phyloP scores from a whole-genome alignment of 2,329 filamentous ascomycete species.

The Eutypella sp. region DNA sequence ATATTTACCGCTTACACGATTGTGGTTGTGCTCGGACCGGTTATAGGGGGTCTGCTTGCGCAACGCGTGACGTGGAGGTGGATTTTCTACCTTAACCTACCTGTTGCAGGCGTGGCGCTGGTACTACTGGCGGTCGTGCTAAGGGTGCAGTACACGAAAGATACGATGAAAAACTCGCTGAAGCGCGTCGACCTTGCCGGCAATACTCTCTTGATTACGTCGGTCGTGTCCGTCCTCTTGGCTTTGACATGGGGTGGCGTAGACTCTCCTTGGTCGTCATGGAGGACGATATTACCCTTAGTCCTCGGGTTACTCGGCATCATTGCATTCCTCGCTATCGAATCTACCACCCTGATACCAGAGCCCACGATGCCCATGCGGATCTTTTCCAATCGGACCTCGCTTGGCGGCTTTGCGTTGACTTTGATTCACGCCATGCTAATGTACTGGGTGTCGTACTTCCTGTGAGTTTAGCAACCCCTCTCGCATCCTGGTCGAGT shows the following conservation, averaged over 20 bases:
- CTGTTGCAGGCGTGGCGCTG: conserved; percentile 21
- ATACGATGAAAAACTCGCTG: conserved; percentile 6
- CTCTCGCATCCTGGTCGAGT: neutral
- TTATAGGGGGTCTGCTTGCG: conserved; percentile 15
- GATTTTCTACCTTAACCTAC: conserved; percentile 33
- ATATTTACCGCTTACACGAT: conserved; percentile 24
- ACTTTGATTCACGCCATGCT: conserved; percentile 31
- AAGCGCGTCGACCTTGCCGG: conserved; percentile 32
- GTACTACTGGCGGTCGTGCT: conserved; percentile 24
- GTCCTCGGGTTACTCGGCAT: conserved; percentile 34
- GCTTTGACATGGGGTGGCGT: conserved; percentile 23
- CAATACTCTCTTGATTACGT: conserved; percentile 29
- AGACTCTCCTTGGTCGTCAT: conserved; percentile 2
- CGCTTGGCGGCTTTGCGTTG: conserved; percentile 19
- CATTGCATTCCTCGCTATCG: conserved; percentile 28
- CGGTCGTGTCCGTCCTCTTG: conserved; percentile 29
- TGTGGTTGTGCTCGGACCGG: conserved; percentile 23
- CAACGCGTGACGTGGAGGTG: conserved; percentile 30
- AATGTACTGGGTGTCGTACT: conserved; percentile 27
- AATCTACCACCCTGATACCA: conserved; percentile 14
- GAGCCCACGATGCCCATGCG: conserved; percentile 33
- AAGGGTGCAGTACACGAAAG: conserved; percentile 20
- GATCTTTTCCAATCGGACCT: conserved; percentile 38
- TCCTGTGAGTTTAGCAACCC: conserved; percentile 14
- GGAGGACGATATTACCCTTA: conserved; percentile 29